Base-by-base conservation (phyloP, 345 rosid genomes). In the Rhodamnia argentea region DNA sequence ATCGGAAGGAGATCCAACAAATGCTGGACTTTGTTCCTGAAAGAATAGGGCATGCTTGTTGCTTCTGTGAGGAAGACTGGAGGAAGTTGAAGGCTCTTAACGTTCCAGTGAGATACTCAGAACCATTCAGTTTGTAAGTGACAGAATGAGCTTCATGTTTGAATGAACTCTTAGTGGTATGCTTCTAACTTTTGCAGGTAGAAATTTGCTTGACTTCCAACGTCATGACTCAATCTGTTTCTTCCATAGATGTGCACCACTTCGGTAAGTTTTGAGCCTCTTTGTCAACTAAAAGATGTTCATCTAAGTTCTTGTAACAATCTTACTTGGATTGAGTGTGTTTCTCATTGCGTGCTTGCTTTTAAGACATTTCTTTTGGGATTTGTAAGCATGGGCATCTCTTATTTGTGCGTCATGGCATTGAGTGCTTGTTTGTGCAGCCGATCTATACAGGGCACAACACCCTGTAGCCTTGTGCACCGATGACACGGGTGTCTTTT, bases 171-270 rank as follows among this genome's bases (percentile, higher is more conserved):
- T 52, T 29, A 44, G 62, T n/a, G 86, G 82, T 52, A 52, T 52
- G 60, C 29, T 44, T 84, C 83, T 23, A 54, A 44, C 55, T 32
- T 86, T 90, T 89, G 89, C 96, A 97, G 99, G 98, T 97, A n/a
- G 99, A 96, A 91, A 96, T 97, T 86, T 97, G 99, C 88, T 89
- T 97, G 92, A 93, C 98, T 84, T 97, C 99, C 89, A 97, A 97
- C 93, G 92, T 97, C 85, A 87, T 89, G 90, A 97, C 99, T 15
- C 89, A 93, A 42, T 84, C 98, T n/a, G 90, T 96, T 87, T 90
- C 99, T 84, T 96, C 99, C 18, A 89, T 97, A 29, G 98, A 94
- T 86, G 87, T 93, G 85, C 99, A 97, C 90, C 99, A 96, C 92
- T 97, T 97, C 37, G 93, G 99, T 97, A 83, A 90, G 96, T 51